Conservation (phyloP, 2,329 filamentous ascomycete species). For the Colletotrichum eleusines region DNA sequence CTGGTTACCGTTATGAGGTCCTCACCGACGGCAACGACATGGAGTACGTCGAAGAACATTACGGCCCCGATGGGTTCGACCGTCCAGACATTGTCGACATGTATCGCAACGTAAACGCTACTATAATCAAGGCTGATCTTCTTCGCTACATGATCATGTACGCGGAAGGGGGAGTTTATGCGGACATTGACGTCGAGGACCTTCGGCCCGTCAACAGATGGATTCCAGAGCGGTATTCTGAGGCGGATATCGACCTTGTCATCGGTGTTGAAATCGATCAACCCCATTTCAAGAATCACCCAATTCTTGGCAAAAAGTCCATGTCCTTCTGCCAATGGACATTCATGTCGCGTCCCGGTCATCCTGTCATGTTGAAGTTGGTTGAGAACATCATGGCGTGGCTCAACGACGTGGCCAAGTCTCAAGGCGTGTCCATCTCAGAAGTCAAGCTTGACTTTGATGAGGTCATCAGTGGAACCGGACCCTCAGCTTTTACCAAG, state of each 20-base stretch:
- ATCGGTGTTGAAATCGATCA: conserved; percentile 79
- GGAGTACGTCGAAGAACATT: conserved; percentile 76
- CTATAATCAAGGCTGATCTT: conserved; percentile 76
- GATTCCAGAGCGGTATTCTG: conserved; percentile 65
- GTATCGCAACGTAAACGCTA: conserved; percentile 70
- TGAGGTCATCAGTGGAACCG: conserved; percentile 79
- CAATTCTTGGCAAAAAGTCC: conserved; percentile 75
- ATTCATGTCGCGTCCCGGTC: conserved; percentile 75
- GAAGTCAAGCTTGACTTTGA: conserved; percentile 77
- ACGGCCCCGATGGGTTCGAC: conserved; percentile 73
- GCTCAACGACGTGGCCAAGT: conserved; percentile 69
- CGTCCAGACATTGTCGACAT: conserved; percentile 74
- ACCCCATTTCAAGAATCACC: conserved; percentile 72
- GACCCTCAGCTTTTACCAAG: conserved; percentile 76
- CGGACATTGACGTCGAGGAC: conserved; percentile 60
- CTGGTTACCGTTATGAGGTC: conserved; percentile 75
- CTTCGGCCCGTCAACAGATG: conserved; percentile 52
- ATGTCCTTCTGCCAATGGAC: conserved; percentile 82
- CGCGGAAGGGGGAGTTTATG: conserved; percentile 83
- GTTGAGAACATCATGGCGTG: conserved; percentile 77
- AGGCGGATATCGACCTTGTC: conserved; percentile 76
- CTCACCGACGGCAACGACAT: conserved; percentile 77
- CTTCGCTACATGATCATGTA: conserved; percentile 79
- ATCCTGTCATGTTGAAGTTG: conserved; percentile 76
- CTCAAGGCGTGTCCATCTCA: conserved; percentile 69